Evolutionary conservation across 2,329 filamentous ascomycete species (phyloP).

Genomic region (Botrytis cinerea): DNA sequence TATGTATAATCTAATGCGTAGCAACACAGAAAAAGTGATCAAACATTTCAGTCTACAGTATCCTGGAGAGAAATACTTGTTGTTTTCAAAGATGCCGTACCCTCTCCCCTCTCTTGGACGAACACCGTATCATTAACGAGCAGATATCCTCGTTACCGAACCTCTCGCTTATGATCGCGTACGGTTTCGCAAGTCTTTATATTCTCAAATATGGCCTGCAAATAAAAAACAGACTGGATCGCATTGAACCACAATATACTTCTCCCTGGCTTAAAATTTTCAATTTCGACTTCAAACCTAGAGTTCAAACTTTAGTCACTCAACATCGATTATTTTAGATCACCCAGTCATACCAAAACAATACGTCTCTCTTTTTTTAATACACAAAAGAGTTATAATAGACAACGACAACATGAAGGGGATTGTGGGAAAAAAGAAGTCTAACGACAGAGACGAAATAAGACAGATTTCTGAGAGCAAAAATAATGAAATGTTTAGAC

Average conservation of each 20-base stretch:
- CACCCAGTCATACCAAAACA: neutral
- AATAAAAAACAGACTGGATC: neutral
- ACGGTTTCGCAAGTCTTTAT: neutral
- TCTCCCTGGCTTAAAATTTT: fast-evolving
- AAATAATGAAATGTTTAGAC: no score
- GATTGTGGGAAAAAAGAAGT: neutral
- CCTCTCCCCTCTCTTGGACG: no score
- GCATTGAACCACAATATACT: neutral
- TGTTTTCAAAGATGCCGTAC: no score
- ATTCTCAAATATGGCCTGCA: neutral
- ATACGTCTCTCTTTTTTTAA: neutral
- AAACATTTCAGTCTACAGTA: no score
- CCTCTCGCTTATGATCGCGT: neutral
- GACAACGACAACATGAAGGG: neutral
- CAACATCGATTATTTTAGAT: neutral
- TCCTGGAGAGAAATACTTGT: no score
- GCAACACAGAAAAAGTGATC: no score
- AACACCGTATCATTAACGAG: no score
- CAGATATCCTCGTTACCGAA: neutral
- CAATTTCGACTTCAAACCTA: neutral
- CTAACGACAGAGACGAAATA: neutral
- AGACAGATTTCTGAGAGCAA: fast-evolving
- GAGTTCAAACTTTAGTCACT: neutral
- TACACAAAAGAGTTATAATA: neutral
- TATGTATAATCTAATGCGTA: no score